A percentile compares a stretch with the other conserved stretches of the same genome.
Evolutionary conservation across 495 filamentous ascomycete genomes (phyloP).

Genomic region (Penicillium turbatum): DNA sequence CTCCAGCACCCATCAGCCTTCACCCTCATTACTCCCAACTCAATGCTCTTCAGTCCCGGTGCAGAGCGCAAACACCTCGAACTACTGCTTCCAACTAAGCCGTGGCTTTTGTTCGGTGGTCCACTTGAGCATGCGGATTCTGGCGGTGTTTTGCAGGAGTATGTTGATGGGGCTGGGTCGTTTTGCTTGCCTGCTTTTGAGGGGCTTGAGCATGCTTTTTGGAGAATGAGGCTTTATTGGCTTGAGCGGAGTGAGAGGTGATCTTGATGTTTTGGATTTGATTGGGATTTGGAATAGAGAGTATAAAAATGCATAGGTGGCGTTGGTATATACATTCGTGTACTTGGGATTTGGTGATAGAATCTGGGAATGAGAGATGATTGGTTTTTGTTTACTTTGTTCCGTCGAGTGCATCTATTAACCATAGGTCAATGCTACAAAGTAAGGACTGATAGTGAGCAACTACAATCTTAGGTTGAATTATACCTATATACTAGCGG

Average conservation of each 20-base stretch:
- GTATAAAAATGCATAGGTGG: not conserved
- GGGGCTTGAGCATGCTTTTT: conserved; percentile 39
- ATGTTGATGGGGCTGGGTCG: conserved; percentile 22
- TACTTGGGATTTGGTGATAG: not conserved
- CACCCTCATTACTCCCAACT: conserved; percentile 42
- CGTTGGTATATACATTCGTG: not conserved
- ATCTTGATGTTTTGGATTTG: not conserved
- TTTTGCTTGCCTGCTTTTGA: conserved; percentile 32
- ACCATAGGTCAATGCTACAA: too few relatives aligned
- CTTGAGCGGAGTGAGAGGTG: not conserved
- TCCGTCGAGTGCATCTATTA: too few relatives aligned
- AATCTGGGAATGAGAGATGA: too few relatives aligned
- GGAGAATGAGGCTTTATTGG: conserved; percentile 42
- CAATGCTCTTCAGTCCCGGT: conserved; percentile 61
- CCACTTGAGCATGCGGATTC: conserved; percentile 34
- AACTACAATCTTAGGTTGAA: too few relatives aligned
- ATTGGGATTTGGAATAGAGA: too few relatives aligned
- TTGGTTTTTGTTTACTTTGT: too few relatives aligned
- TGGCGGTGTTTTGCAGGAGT: conserved; percentile 22
- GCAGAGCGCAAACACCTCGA: conserved; percentile 39
- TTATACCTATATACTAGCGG: too few relatives aligned
- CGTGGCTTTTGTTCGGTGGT: conserved; percentile 33
- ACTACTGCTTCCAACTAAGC: conserved; percentile 26
- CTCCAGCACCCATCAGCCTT: conserved; percentile 57
- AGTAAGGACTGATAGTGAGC: too few relatives aligned